These are phyloP conservation scores for Aspergillus oerlinghausenensis DNA, from an alignment of 2,329 filamentous ascomycete genomes.

Conservation along the genomic window DNA sequence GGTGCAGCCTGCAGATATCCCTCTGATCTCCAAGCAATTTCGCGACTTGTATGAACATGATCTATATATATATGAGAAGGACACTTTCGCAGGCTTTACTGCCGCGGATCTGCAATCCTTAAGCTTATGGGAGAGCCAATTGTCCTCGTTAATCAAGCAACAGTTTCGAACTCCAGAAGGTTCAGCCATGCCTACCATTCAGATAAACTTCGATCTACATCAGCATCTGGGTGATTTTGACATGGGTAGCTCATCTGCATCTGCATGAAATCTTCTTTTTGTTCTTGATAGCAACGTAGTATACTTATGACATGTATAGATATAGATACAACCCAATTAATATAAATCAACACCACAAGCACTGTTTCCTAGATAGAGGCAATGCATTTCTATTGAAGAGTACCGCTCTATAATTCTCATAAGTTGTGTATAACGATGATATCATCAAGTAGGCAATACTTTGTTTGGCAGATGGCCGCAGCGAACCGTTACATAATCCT, in stretches of 20 bases:
- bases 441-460: background rate
- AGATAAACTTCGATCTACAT: background rate
- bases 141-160: slow-evolving; percentile 13
- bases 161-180: slow-evolving; percentile 14
- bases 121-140: slow-evolving; percentile 15
- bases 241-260: background rate
- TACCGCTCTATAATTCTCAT: no score
- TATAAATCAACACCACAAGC: background rate
- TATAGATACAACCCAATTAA: background rate
- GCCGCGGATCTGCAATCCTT: slow-evolving; percentile 1
- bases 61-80: slow-evolving; percentile 16
- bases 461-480: background rate
- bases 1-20: slow-evolving; percentile 1
- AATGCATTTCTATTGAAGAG: background rate
- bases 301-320: background rate
- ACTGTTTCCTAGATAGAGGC: no score
- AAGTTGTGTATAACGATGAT: background rate
- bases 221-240: background rate
- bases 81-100: slow-evolving; percentile 8
- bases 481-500: slow-evolving; percentile 14
- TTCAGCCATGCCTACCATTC: background rate
- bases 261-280: no score
- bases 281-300: background rate
- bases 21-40: slow-evolving; percentile 3
- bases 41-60: slow-evolving; percentile 11